These are phyloP conservation scores for Chrysosphaeria jannelii DNA, from an alignment of 2,329 filamentous ascomycete species.

Conservation along the genomic window DNA sequence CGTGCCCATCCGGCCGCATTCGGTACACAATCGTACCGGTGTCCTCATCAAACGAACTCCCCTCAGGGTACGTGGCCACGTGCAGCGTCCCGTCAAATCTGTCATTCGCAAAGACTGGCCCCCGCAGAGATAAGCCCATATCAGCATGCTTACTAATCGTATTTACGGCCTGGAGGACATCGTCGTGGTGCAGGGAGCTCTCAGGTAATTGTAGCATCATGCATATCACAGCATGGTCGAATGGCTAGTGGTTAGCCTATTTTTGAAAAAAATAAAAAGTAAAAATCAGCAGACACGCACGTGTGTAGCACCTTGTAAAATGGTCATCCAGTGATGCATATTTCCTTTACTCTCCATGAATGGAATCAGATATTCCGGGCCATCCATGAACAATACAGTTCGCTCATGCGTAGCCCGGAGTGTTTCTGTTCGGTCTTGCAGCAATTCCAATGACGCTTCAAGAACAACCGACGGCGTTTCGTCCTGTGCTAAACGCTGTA, in stretches of 20 bases:
- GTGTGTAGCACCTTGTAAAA: slow-evolving; percentile 2
- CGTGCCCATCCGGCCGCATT: slow-evolving; percentile 1
- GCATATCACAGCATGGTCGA: slow-evolving; percentile 4
- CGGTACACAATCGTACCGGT: slow-evolving; percentile 2
- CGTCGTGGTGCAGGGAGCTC: slow-evolving; percentile 1
- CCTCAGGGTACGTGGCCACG: too few relatives aligned
- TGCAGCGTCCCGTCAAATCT: slow-evolving; percentile 4
- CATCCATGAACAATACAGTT: slow-evolving; percentile 4
- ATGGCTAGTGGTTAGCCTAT: slow-evolving; percentile 2
- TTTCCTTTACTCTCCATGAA: slow-evolving; percentile 1
- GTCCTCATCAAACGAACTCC: too few relatives aligned
- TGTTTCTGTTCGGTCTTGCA: slow-evolving; percentile 2
- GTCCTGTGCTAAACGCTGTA: slow-evolving; percentile 1
- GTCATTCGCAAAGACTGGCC: not conserved
- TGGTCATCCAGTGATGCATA: slow-evolving; percentile 2
- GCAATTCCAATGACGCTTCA: slow-evolving; percentile 2
- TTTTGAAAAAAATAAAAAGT: not conserved
- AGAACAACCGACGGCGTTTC: slow-evolving; percentile 1
- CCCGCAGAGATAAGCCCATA: slow-evolving; percentile 3
- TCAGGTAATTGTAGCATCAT: slow-evolving; percentile 1
- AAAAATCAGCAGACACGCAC: slow-evolving; percentile 1
- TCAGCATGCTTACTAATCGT: slow-evolving; percentile 2
- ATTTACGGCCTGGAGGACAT: slow-evolving; percentile 2
- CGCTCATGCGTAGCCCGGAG: slow-evolving; percentile 1
- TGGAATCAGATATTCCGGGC: slow-evolving; percentile 3